Percentiles rank a stretch among this genome's conserved stretches.
These are phyloP conservation scores for Coffea humblotiana DNA, from an alignment of 305 asterid species.

Conservation along the genomic window DNA sequence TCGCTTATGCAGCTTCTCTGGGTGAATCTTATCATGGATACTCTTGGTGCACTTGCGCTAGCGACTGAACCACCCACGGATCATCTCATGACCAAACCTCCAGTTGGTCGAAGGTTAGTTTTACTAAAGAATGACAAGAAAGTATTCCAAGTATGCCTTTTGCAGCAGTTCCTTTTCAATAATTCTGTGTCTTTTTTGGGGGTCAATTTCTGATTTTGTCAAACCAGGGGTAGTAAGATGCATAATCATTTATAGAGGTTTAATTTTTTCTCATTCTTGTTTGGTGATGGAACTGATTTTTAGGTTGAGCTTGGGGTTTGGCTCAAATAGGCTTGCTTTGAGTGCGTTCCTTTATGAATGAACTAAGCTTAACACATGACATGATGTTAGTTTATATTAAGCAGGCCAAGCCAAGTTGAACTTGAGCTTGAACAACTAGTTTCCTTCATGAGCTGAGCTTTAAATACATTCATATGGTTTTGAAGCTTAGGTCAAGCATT, in stretches of 20 bases:
- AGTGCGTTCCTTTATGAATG: not conserved
- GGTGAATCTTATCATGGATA: slow-evolving; percentile 75
- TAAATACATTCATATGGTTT: not conserved
- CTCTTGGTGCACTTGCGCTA: slow-evolving; percentile 62
- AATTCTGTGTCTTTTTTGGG: not conserved
- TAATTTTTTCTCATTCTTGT: not conserved
- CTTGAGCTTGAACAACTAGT: not conserved
- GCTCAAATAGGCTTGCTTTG: not conserved
- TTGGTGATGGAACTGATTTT: not conserved
- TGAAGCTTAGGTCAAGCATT: not conserved
- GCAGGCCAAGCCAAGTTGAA: not conserved
- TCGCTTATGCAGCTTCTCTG: slow-evolving; percentile 64
- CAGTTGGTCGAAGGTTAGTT: slow-evolving; percentile 72
- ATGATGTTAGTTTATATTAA: not conserved
- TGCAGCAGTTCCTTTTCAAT: not conserved
- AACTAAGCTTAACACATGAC: not conserved
- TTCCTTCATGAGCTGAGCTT: not conserved
- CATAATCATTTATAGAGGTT: not conserved
- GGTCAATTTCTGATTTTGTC: not conserved
- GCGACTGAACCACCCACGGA: slow-evolving; percentile 60
- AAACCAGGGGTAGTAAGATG: not conserved
- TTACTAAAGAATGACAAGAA: not conserved
- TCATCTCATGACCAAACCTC: slow-evolving; percentile 57
- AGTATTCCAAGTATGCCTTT: not conserved
- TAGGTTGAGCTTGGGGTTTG: not conserved